Evolutionary conservation across 495 filamentous ascomycete genomes (phyloP), one percentile per base, ranked within the genome.

Genomic region (Aspergillus taichungensis): DNA sequence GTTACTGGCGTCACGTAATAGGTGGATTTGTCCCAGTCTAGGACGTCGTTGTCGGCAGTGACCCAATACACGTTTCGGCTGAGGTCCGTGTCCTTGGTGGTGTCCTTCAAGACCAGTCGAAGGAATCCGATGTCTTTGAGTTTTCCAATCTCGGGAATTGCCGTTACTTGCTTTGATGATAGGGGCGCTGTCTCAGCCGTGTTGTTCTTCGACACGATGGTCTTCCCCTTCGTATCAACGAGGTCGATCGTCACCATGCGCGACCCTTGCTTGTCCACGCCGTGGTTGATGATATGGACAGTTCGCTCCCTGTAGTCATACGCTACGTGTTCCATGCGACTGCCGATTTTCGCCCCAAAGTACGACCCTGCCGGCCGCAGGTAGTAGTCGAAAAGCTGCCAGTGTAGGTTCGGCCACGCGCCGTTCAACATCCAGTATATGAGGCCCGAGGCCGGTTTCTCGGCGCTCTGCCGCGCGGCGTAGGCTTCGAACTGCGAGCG

Each of bases 391-490:
- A 82, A 80, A 2, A 83, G 52, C 44, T 79, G 76, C 80, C 81
- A 84, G 54, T 83, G 80, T 32, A 83, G 62, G 35, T 68, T 76
- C 8, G 81, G 80, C 73, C 79, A 83, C 0, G 79, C 80, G 38
- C 72, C 73, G 46, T 80, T 83, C 48, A 82, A 50, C 81, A 83
- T 84, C 81, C 81, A 83, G 60, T 84, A 84, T 6, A 84, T 72
- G 2, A 77, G 13, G 0, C 81, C 80, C 0, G 79, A 83, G 0
- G 81, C 77, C 3, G 77, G 72, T 0, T 72, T 61, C 5, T 63
- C 55, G 0, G 68, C 71, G 46, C 59, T 77, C 63, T 76, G 79
- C 0, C 67, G 60, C 10, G 71, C 61, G 0, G 68, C 62, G 45
- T 73, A 81, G 0, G 63, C 78, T 51, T 84, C 81, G 51, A 76